Base-by-base conservation (phyloP, 2,329 filamentous ascomycete genomes). In the Aspergillus floridensis region DNA sequence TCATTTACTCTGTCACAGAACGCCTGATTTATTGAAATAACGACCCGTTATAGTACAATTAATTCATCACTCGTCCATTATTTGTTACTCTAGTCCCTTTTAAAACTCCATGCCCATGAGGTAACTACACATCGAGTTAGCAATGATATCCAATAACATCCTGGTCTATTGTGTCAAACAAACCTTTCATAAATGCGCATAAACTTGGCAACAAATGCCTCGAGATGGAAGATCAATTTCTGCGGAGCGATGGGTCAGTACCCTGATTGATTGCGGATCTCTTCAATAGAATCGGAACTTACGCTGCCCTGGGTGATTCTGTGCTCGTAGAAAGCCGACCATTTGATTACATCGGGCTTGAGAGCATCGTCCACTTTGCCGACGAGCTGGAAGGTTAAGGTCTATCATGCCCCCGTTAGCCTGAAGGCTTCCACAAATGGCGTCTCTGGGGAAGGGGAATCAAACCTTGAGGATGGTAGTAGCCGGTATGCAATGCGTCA, bases 171-270 rank as follows among this genome's bases (percentile, higher is more conserved):
- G 52, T n/a, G 2, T n/a, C 26, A 49, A 51, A 56, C 80, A 64
- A 87, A 96, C 87, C 92, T 93, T 80, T 99, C 95, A 64, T 93
- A 85, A 66, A 98, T 86, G 68, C 93, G 86, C 93, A 99, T 98
- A 74, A 98, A 96, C 80, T 97, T 98, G 59, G 93, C 93, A 59
- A 99, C 95, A 77, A 99, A 99, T 3, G 95, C 95, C 77, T 99
- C 96, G 4, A 99, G 81, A 72, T 99, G 96, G 77, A 99, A 99
- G 63, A 99, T 98, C 59, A 96, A 90, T 82, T 99, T 99, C 76
- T 81, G 60, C 59, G 65, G 16, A 53, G 21, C 0, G 21, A 19
- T 44, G 66, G 10, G 68, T 63, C 12, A 7, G 24, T 0, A 12
- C 21, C 51, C 22, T 49, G 5, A 35, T 31, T 4, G 12, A 2